A percentile compares a stretch with the other conserved stretches of the same genome.
Conservation (phyloP, 805 yeast genomes). For the Gaillardinia entomophila region DNA sequence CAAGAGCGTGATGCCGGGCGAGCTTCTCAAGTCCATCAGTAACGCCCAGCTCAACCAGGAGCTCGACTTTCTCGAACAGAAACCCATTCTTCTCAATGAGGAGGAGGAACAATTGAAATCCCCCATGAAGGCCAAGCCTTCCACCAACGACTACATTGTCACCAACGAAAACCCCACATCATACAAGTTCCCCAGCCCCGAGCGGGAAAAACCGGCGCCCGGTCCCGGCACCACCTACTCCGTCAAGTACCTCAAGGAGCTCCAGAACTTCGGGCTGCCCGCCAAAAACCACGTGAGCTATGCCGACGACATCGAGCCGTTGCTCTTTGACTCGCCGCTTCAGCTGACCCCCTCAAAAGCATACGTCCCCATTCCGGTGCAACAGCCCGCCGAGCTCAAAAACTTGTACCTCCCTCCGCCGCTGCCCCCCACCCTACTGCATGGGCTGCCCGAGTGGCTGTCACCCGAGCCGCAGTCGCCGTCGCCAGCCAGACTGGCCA, state of each 20-base stretch:
- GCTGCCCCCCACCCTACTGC: slow-evolving; percentile 23
- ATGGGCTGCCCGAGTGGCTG: slow-evolving; percentile 32
- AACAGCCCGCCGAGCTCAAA: slow-evolving; percentile 18
- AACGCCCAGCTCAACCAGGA: neutral
- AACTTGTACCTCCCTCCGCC: slow-evolving; percentile 31
- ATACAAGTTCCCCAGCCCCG: slow-evolving; percentile 48
- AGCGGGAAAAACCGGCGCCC: slow-evolving; percentile 2
- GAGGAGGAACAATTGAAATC: slow-evolving; percentile 19
- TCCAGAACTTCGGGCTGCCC: slow-evolving; percentile 6
- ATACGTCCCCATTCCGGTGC: slow-evolving; percentile 38
- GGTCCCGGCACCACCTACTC: slow-evolving; percentile 25
- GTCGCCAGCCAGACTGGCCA: slow-evolving; percentile 18
- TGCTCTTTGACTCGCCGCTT: slow-evolving; percentile 7
- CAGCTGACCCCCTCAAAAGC: slow-evolving; percentile 7
- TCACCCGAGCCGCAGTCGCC: slow-evolving; percentile 36
- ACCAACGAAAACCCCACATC: slow-evolving; percentile 42
- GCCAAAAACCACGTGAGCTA: slow-evolving; percentile 7
- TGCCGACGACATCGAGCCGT: slow-evolving; percentile 33
- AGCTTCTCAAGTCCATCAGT: slow-evolving; percentile 17
- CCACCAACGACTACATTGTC: slow-evolving; percentile 37
- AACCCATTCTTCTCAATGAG: slow-evolving; percentile 20
- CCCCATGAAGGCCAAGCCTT: neutral
- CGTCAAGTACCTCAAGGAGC: slow-evolving; percentile 37
- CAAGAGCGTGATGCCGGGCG: slow-evolving; percentile 21
- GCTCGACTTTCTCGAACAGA: slow-evolving; percentile 11